Conservation (phyloP, 495 filamentous ascomycete genomes). For the Apiosordaria backusii region DNA sequence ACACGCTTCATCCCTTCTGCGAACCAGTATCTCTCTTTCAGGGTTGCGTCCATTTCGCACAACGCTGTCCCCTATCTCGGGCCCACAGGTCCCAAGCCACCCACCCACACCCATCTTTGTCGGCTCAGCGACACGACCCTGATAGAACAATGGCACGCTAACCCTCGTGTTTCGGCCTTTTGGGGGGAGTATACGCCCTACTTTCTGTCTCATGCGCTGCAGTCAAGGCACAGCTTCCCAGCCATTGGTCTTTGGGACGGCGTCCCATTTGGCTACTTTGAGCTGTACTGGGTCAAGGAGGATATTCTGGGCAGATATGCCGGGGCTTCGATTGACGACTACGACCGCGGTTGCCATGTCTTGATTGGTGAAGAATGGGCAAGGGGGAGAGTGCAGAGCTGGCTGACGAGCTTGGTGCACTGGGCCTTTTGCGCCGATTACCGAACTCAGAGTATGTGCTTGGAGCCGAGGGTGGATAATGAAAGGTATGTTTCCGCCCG, state of each 20-base stretch:
- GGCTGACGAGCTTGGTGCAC: slow-evolving; percentile 84
- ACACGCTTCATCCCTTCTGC: slow-evolving; percentile 79
- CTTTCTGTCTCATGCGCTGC: slow-evolving; percentile 64
- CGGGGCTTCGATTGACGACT: slow-evolving; percentile 61
- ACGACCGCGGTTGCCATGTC: slow-evolving; percentile 84
- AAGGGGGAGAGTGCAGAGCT: slow-evolving; percentile 71
- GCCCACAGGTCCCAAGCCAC: slow-evolving; percentile 43
- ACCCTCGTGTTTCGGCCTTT: slow-evolving; percentile 72
- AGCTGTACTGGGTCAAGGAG: slow-evolving; percentile 98
- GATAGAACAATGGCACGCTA: slow-evolving; percentile 86
- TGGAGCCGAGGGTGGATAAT: slow-evolving; percentile 94
- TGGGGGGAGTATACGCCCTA: slow-evolving; percentile 72
- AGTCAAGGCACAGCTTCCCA: slow-evolving; percentile 74
- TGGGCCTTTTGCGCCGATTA: slow-evolving; percentile 76
- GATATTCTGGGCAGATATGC: slow-evolving; percentile 69
- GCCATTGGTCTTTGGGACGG: slow-evolving; percentile 93
- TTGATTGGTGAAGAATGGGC: slow-evolving; percentile 93
- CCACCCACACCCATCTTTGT: slow-evolving; percentile 28
- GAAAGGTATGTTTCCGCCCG: slow-evolving; percentile 57
- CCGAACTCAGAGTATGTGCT: slow-evolving; percentile 72
- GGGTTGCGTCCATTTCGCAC: slow-evolving; percentile 62
- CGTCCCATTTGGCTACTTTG: slow-evolving; percentile 94
- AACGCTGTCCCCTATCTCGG: slow-evolving; percentile 53
- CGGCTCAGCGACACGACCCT: slow-evolving; percentile 64
- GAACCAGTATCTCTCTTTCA: slow-evolving; percentile 82